phyloP scores from a whole-genome alignment of 371 early-diverging fungal genomes.

The Fennellomyces sp. region DNA sequence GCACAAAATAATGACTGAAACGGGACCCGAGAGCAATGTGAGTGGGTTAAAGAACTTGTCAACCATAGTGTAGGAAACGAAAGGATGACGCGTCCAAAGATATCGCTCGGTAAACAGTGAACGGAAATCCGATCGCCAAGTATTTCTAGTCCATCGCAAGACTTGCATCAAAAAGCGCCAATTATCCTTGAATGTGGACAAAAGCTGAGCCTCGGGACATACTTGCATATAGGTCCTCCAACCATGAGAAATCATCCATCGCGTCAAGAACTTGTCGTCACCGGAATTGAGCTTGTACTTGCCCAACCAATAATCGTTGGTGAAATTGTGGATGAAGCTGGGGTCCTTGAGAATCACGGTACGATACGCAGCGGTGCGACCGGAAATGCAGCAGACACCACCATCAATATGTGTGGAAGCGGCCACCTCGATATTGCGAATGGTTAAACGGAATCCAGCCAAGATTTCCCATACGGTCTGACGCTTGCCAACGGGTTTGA shows the following conservation, averaged over 20 bases:
- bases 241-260: slow-evolving; percentile 76
- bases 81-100: slow-evolving; percentile 73
- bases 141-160: slow-evolving; percentile 77
- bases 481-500: slow-evolving; percentile 55
- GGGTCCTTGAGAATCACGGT: slow-evolving; percentile 76
- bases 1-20: slow-evolving; percentile 54
- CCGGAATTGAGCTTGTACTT: slow-evolving; percentile 78
- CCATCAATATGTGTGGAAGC: slow-evolving; percentile 80
- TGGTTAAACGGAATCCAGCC: slow-evolving; percentile 72
- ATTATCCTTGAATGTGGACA: slow-evolving; percentile 78
- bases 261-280: slow-evolving; percentile 79
- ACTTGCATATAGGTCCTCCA: slow-evolving; percentile 77
- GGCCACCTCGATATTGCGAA: slow-evolving; percentile 78
- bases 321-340: slow-evolving; percentile 70
- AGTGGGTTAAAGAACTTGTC: slow-evolving; percentile 79
- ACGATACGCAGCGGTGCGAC: slow-evolving; percentile 81
- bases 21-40: slow-evolving; percentile 73
- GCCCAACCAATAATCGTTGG: slow-evolving; percentile 72
- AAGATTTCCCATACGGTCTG: slow-evolving; percentile 77
- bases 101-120: slow-evolving; percentile 65
- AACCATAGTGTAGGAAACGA: slow-evolving; percentile 76
- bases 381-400: slow-evolving; percentile 77
- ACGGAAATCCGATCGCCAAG: slow-evolving; percentile 76
- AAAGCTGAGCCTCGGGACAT: slow-evolving; percentile 72
- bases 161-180: slow-evolving; percentile 80